Evolutionary conservation across 1,139 yeast species (phyloP).

Genomic region (Hyphopichia khmerensis): DNA sequence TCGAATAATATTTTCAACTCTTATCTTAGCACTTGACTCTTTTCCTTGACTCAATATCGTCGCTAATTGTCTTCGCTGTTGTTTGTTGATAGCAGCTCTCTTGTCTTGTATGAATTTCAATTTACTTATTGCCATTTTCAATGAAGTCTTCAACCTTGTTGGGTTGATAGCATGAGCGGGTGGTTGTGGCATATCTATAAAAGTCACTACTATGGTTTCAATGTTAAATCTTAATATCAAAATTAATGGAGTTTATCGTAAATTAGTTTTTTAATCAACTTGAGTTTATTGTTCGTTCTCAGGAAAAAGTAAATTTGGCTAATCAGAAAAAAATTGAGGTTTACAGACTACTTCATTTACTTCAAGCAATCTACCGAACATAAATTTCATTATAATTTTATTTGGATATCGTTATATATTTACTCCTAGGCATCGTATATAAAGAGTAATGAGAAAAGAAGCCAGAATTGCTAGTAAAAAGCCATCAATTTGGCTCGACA

Average conservation of each 20-base stretch:
- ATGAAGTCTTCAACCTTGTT: conserved; percentile 60
- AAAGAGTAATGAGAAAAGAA: not conserved
- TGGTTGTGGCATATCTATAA: conserved; percentile 9
- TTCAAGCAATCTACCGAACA: too few relatives aligned
- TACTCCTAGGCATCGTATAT: not conserved
- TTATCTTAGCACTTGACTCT: conserved; percentile 78
- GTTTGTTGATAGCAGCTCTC: conserved; percentile 78
- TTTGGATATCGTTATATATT: not conserved
- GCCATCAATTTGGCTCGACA: not conserved
- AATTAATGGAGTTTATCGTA: too few relatives aligned
- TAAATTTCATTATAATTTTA: not conserved
- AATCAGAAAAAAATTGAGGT: too few relatives aligned
- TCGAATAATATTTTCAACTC: conserved; percentile 83
- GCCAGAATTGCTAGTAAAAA: not conserved
- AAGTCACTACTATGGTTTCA: too few relatives aligned
- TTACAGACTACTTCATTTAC: too few relatives aligned
- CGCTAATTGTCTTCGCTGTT: conserved; percentile 74
- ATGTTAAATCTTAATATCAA: too few relatives aligned
- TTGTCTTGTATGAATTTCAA: conserved; percentile 79
- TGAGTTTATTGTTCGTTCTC: too few relatives aligned
- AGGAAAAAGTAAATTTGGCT: too few relatives aligned
- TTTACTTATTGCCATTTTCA: conserved; percentile 80
- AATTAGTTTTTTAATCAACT: too few relatives aligned
- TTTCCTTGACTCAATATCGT: conserved; percentile 69
- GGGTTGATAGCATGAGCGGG: conserved; percentile 36